A percentile compares a stretch with the other conserved stretches of the same genome.
These are phyloP conservation scores for Eimeria falciformis DNA, from an alignment of 169 alveolate genomes.

Conservation along the genomic window DNA sequence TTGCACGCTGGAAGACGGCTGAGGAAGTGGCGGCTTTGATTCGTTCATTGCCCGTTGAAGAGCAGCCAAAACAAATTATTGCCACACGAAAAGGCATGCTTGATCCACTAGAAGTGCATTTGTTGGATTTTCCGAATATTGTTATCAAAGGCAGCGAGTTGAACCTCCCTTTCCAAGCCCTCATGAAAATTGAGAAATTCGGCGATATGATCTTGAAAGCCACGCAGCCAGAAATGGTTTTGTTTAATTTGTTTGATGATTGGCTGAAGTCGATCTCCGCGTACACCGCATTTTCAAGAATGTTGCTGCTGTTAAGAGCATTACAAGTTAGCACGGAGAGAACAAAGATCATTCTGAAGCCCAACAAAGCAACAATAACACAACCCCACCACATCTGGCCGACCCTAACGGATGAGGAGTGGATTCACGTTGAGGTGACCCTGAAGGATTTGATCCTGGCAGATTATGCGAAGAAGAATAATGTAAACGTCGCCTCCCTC, in stretches of 20 bases:
- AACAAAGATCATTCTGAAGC: constrained; percentile 97
- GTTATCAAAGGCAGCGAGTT: constrained; percentile 99
- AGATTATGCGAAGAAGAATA: constrained; percentile 99
- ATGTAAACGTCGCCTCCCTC: constrained; percentile 98
- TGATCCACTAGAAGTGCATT: constrained; percentile 99
- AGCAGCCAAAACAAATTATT: constrained; percentile 99
- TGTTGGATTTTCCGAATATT: constrained; percentile 99
- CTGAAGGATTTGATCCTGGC: constrained; percentile 98
- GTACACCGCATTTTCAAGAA: constrained; percentile 98
- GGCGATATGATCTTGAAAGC: constrained; percentile 99
- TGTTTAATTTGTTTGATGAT: constrained; percentile 99
- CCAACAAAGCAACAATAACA: constrained; percentile 97
- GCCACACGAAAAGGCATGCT: constrained; percentile 99
- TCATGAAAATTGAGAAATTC: constrained; percentile 98
- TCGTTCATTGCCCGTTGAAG: constrained; percentile 99
- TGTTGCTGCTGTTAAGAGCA: constrained; percentile 98
- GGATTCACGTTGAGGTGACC: constrained; percentile 99
- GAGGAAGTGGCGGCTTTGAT: constrained; percentile 99
- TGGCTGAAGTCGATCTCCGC: constrained; percentile 98
- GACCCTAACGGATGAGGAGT: constrained; percentile 98
- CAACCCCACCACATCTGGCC: constrained; percentile 99
- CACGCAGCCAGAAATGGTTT: constrained; percentile 99
- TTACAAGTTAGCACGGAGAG: constrained; percentile 96
- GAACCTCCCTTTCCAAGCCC: constrained; percentile 99
- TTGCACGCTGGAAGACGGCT: constrained; percentile 99